Evolutionary conservation across 371 early-diverging fungal species (phyloP).

Genomic region (Saksenaea oblongispora): DNA sequence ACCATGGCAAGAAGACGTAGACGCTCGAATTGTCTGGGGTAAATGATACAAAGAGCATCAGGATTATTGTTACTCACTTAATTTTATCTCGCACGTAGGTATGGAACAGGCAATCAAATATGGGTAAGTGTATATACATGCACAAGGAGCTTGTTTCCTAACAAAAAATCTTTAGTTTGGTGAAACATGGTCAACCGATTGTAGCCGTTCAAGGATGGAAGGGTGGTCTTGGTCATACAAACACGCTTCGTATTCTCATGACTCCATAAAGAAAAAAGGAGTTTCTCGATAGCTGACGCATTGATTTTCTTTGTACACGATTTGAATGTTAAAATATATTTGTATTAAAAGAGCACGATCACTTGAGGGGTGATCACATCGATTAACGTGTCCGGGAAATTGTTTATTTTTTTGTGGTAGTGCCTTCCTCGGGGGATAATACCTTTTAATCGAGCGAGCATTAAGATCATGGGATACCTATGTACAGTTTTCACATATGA

Average conservation of each 20-base stretch:
- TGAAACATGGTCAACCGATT: constrained; percentile 65
- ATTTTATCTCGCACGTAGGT: constrained; percentile 1
- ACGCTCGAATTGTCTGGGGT: constrained; percentile 79
- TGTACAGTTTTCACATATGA: no score
- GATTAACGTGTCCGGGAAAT: neutral
- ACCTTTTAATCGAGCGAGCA: no score
- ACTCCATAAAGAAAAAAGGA: constrained; percentile 23
- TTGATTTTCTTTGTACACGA: neutral
- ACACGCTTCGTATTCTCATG: constrained; percentile 77
- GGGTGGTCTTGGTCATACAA: constrained; percentile 80
- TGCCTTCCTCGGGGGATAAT: neutral
- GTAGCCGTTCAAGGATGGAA: constrained; percentile 84
- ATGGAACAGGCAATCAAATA: constrained; percentile 60
- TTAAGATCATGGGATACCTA: no score
- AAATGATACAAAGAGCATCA: neutral
- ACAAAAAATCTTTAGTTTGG: neutral
- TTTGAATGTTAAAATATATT: no score
- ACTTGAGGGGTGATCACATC: no score
- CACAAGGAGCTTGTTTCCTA: neutral
- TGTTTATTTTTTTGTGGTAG: neutral
- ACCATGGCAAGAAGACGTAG: constrained; percentile 88
- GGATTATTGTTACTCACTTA: no score
- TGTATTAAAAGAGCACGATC: no score
- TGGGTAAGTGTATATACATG: constrained; percentile 20
- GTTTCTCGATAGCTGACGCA: neutral